Evolutionary conservation across 257 asterid genomes (phyloP), one percentile per base, ranked within the genome.

Genomic region (Coffea canephora): DNA sequence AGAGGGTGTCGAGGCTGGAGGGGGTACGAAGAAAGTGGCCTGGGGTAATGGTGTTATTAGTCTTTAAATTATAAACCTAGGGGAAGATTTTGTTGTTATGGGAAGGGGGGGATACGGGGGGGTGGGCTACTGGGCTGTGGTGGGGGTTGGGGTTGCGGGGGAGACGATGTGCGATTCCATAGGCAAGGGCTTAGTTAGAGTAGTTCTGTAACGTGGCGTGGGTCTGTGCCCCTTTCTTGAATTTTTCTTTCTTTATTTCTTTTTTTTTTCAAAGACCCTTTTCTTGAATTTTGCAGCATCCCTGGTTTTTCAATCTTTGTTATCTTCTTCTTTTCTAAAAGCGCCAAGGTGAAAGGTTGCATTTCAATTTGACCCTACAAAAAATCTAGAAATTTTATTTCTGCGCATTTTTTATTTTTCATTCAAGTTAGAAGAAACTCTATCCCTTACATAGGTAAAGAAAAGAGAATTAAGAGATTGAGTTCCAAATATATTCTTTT

Each of bases 1-100:
- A 19, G 57, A 80, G 74, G 82, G 39, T 4, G 41, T 71, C 50
- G 67, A 36, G 12, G 57, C 49, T 69, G 75, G 73, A 50, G 19
- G 71, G 82, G 80, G 74, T 50, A 86, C 82, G 78, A 75, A 48
- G 84, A 74, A 74, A 80, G 77, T 87, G 71, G 71, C 23, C 76
- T 68, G 61, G 61, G 67, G 21, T 12, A 19, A 16, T 18, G 62
- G 62, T 52, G 4, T 27, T 27, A 31, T 18, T 27, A 46, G 66
- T 79, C 78, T 34, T n/a, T 18, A 74, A 34, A 64, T 64, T 64
- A 62, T 18, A 64, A 73, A 62, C 74, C 61, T 71, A 77, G 48
- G 66, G 46, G 25, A 55, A 39, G 67, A 55, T 5, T 50, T 50
- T 45, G 8, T 25, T 9, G 0, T 46, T 10, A 4, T 23, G 7